Percentiles rank a stretch among this genome's conserved stretches.
Conservation (phyloP, 345 rosid genomes). For the Euphorbia lathyris region DNA sequence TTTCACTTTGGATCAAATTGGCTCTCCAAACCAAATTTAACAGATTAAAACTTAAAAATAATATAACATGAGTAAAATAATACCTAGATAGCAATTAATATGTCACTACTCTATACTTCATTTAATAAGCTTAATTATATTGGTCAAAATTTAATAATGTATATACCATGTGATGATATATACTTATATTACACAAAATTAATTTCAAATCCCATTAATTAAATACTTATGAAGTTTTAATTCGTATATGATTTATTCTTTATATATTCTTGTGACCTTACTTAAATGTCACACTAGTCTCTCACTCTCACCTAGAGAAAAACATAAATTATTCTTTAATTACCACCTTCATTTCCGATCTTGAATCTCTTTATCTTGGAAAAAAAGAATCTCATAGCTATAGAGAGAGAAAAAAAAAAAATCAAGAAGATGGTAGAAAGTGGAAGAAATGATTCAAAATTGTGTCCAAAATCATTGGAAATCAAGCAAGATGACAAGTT, state of each 20-base stretch:
- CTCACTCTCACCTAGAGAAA: background rate
- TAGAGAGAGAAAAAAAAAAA: background rate
- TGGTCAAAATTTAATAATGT: background rate
- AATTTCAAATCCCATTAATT: background rate
- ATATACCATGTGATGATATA: background rate
- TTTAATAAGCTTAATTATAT: background rate
- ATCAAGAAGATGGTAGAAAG: slow-evolving; percentile 27
- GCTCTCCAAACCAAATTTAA: too few species aligned
- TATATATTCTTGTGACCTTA: background rate
- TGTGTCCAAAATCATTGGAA: slow-evolving; percentile 19
- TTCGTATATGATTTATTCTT: background rate
- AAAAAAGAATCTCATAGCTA: too few species aligned
- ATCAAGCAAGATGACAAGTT: slow-evolving; percentile 48
- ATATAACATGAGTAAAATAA: too few species aligned
- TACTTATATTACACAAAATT: background rate
- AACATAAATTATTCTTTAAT: slow-evolving; percentile 4
- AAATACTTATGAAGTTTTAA: background rate
- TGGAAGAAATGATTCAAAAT: slow-evolving; percentile 5
- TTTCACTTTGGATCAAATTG: too few species aligned
- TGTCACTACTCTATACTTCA: background rate
- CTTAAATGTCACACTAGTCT: background rate
- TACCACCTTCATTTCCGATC: slow-evolving; percentile 35
- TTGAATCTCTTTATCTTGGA: slow-evolving; percentile 18
- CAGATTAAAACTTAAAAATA: too few species aligned
- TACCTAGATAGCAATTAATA: too few species aligned